A percentile compares a stretch with the other conserved stretches of the same genome.
Evolutionary conservation across 78 protist species (phyloP).

Genomic region (Speleostelium caveatum): DNA sequence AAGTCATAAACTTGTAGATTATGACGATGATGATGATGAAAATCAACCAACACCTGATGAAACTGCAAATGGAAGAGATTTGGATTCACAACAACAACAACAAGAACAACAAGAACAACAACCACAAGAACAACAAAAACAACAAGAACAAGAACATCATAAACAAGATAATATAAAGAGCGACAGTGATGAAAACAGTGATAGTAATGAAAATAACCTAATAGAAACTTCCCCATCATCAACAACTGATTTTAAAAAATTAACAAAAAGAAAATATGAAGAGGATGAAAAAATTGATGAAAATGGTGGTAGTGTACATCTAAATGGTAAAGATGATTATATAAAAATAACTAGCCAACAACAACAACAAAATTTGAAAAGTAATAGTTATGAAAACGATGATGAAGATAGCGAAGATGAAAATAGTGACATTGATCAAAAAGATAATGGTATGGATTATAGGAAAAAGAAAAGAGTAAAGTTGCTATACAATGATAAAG

Average conservation of each 20-base stretch:
- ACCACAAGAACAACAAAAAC: neutral
- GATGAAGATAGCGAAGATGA: neutral
- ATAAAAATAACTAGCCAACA: neutral
- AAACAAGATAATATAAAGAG: neutral
- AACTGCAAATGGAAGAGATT: neutral
- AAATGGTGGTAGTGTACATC: neutral
- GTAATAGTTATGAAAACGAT: neutral
- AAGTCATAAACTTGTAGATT: conserved; percentile 4
- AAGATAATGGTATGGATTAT: neutral
- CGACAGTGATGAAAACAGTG: neutral
- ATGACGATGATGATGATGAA: conserved; percentile 18
- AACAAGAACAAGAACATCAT: neutral
- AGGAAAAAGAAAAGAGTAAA: neutral
- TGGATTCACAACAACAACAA: neutral
- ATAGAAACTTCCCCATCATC: neutral
- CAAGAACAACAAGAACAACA: neutral
- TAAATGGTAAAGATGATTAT: neutral
- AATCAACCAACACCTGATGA: neutral
- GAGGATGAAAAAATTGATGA: neutral
- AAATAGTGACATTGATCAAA: neutral
- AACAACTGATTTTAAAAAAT: neutral
- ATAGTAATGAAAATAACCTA: neutral
- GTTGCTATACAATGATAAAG: neutral
- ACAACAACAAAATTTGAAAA: neutral
- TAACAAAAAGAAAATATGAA: neutral